Percentiles rank a stretch among this genome's conserved stretches.
These are phyloP conservation scores for Gleditsia sinensis DNA, from an alignment of 306 rosid species.

Conservation along the genomic window DNA sequence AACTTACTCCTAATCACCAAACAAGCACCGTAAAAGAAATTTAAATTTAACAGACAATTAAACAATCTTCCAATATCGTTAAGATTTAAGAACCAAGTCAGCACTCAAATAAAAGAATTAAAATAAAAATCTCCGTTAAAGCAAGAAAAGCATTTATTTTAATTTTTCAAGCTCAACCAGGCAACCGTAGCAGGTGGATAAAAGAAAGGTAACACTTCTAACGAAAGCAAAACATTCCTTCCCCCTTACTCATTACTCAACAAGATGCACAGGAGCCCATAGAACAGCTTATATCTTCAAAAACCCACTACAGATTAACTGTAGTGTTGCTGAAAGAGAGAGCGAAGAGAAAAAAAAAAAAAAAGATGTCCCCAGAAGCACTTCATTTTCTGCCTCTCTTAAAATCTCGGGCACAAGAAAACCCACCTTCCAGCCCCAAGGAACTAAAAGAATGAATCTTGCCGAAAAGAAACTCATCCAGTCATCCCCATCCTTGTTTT, in stretches of 20 bases:
- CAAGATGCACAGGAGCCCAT: constrained; percentile 22
- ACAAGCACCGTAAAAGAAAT: not conserved
- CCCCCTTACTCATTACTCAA: constrained; percentile 68
- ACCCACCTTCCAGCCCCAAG: constrained; percentile 35
- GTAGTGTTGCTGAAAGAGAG: constrained; percentile 32
- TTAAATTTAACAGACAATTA: no score
- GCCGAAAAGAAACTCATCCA: constrained; percentile 64
- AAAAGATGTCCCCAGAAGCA: constrained; percentile 66
- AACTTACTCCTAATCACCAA: constrained; percentile 44
- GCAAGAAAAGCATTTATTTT: not conserved
- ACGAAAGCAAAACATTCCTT: constrained; percentile 70
- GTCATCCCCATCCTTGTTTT: constrained; percentile 61
- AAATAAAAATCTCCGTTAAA: not conserved
- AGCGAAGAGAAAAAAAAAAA: not conserved
- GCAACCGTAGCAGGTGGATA: constrained; percentile 22
- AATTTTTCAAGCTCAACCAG: constrained; percentile 2
- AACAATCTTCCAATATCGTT: not conserved
- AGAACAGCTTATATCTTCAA: constrained; percentile 39
- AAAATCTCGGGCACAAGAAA: constrained; percentile 31
- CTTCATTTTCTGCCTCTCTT: constrained; percentile 46
- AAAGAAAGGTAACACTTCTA: constrained; percentile 48
- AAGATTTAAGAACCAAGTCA: not conserved
- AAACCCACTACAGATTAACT: constrained; percentile 39
- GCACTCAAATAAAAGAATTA: constrained; percentile 25
- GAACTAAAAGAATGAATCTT: constrained; percentile 53